Base-by-base conservation (phyloP, 192 early-diverging fungal species). In the Chytriomyces hyalinus region DNA sequence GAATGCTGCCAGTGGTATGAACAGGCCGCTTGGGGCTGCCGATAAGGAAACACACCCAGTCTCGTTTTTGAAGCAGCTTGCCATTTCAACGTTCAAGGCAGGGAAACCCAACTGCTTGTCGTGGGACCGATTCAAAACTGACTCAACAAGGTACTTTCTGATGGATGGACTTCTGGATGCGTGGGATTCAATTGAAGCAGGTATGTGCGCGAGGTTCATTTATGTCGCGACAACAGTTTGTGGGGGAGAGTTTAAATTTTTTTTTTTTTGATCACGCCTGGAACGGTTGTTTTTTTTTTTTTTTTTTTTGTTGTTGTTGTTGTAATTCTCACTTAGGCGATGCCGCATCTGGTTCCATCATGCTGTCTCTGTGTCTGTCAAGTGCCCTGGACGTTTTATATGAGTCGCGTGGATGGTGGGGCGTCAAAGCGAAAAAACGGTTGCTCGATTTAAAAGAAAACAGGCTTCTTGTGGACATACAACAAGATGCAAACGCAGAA, bases 151-250 rank as follows among this genome's bases (percentile, higher is more conserved):
- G 26, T 78, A 78, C 48, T 10, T 22, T 11, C 61, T 78, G 10
- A 61, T 73, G 68, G 77, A 78, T 63, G 53, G 20, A 9, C 61
- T 73, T 10, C 69, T 63, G 44, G 77, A 78, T 53, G 77, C 77
- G n/a, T 78, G 77, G 77, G 77, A 78, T 57, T 61, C 77, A 2
- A 78, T 78, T 62, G 77, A 78, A 62, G 76, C 76, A 10, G 76
- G 70, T 72, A 43, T 36, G 36, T 36, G 36, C 36, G 36, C 36
- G 4, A 36, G 36, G 36, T 36, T 36, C 36, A 36, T 36, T 2
- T 36, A 4, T 36, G 36, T 36, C 1, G 36, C 36, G 36, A 36
- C 0, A 36, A 36, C 36, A 36, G 36, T 36, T 36, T 36, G 36
- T 36, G 36, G 36, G 36, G 36, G 36, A 36, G 36, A 51, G 53